Evolutionary conservation across 1,284 basidiomycete genomes (phyloP).

Genomic region (Malassezia furfur): DNA sequence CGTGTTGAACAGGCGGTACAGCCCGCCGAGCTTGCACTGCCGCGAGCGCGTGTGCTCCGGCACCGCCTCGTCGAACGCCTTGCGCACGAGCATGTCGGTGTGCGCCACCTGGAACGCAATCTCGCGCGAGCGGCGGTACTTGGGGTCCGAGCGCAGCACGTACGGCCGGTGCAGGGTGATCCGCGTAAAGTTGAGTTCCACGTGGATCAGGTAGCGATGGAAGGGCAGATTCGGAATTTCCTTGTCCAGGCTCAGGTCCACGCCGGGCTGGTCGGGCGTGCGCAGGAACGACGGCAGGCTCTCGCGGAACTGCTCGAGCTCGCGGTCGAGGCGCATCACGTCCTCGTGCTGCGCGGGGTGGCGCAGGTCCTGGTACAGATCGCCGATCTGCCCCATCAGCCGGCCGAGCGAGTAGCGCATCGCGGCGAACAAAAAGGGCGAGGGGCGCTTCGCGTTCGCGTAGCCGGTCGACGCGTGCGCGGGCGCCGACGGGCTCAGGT

Average conservation of each 20-base stretch:
- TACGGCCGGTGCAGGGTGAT: slow-evolving; percentile 42
- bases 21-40: slow-evolving; percentile 32
- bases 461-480: slow-evolving; percentile 18
- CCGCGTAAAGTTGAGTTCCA: slow-evolving; percentile 41
- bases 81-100: slow-evolving; percentile 29
- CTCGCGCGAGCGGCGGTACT: slow-evolving; percentile 31
- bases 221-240: slow-evolving; percentile 35
- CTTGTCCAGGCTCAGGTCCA: slow-evolving; percentile 30
- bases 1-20: slow-evolving; percentile 40
- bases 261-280: slow-evolving; percentile 57
- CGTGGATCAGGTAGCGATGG: slow-evolving; percentile 40
- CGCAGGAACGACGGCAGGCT: slow-evolving; percentile 67
- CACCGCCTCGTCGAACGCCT: slow-evolving; percentile 35
- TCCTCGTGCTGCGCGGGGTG: slow-evolving; percentile 68
- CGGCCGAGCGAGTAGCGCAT: slow-evolving; percentile 70
- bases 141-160: slow-evolving; percentile 33
- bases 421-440: slow-evolving; percentile 72
- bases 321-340: slow-evolving; percentile 71
- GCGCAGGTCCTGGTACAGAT: slow-evolving; percentile 85
- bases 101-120: slow-evolving; percentile 38
- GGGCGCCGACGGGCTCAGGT: slow-evolving; percentile 15
- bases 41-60: slow-evolving; percentile 33
- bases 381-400: slow-evolving; percentile 83
- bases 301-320: slow-evolving; percentile 74
- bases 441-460: slow-evolving; percentile 29